Evolutionary conservation across 2,329 filamentous ascomycete species (phyloP).

Genomic region (Beauveria medogensis): DNA sequence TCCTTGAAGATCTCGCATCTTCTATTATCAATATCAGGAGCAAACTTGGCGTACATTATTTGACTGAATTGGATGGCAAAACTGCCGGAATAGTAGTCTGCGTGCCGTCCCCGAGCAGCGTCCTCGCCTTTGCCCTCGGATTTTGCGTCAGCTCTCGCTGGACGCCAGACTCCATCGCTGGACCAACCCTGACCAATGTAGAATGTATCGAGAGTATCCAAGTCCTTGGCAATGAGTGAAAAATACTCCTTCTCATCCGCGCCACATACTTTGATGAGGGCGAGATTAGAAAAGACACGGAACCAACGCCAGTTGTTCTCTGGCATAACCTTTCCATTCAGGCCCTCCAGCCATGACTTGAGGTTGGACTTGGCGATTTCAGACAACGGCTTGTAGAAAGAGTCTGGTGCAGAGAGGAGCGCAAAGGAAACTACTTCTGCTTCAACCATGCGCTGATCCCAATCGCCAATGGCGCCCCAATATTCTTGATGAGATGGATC

Average conservation of each 20-base stretch:
- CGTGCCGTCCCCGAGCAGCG: conserved; percentile 27
- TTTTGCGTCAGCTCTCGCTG: conserved; percentile 13
- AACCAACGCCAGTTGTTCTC: conserved; percentile 47
- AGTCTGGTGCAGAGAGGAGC: conserved; percentile 33
- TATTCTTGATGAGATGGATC: conserved; percentile 30
- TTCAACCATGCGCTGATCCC: conserved; percentile 47
- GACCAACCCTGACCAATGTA: conserved; percentile 39
- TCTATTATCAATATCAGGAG: conserved; percentile 30
- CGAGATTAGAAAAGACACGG: conserved; percentile 40
- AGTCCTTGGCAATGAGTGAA: conserved; percentile 31
- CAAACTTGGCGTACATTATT: conserved; percentile 37
- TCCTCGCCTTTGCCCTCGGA: conserved; percentile 11
- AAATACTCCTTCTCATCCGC: conserved; percentile 25
- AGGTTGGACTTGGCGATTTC: conserved; percentile 27
- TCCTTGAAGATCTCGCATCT: conserved; percentile 28
- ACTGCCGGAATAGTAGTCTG: conserved; percentile 46
- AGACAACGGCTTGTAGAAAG: conserved; percentile 24
- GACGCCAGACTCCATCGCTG: conserved; percentile 36
- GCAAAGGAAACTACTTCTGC: conserved; percentile 43
- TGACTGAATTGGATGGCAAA: conserved; percentile 46
- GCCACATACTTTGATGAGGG: conserved; percentile 33
- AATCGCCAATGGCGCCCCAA: conserved; percentile 37
- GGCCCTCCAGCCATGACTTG: conserved; percentile 30
- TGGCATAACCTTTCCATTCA: conserved; percentile 38
- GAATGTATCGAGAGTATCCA: conserved; percentile 36